phyloP scores from a whole-genome alignment of 2,329 filamentous ascomycete genomes.

The Xylaria sp. region DNA sequence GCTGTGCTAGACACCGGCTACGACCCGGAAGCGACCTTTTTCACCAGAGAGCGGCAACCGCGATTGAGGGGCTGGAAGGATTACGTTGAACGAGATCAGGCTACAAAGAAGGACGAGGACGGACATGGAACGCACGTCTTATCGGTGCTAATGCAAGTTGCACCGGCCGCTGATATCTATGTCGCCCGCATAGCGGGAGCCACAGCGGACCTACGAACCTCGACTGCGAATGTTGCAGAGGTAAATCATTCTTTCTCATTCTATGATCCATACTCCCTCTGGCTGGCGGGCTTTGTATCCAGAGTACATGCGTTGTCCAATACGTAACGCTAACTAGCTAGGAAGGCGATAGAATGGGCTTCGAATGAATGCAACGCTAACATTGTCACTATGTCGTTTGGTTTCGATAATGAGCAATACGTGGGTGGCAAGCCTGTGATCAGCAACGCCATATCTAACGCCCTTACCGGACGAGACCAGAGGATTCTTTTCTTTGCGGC shows the following conservation, averaged over 20 bases:
- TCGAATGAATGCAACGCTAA: not conserved
- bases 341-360: not conserved
- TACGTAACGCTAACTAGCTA: not conserved
- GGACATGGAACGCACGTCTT: slow-evolving; percentile 1
- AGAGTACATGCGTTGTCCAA: no score
- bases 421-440: not conserved
- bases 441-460: not conserved
- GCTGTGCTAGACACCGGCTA: not conserved
- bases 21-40: not conserved
- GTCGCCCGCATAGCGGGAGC: not conserved
- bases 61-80: not conserved
- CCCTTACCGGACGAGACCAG: not conserved
- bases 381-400: not conserved
- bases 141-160: not conserved
- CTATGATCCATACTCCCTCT: no score
- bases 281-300: no score
- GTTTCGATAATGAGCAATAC: not conserved
- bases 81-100: not conserved
- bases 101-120: not conserved
- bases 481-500: not conserved
- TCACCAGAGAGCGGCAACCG: not conserved
- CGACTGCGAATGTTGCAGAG: not conserved
- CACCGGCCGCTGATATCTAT: not conserved
- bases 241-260: not conserved
- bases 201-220: not conserved